Base-by-base conservation (phyloP, 441 rosid genomes). In the Pelargonium cotyledonis region DNA sequence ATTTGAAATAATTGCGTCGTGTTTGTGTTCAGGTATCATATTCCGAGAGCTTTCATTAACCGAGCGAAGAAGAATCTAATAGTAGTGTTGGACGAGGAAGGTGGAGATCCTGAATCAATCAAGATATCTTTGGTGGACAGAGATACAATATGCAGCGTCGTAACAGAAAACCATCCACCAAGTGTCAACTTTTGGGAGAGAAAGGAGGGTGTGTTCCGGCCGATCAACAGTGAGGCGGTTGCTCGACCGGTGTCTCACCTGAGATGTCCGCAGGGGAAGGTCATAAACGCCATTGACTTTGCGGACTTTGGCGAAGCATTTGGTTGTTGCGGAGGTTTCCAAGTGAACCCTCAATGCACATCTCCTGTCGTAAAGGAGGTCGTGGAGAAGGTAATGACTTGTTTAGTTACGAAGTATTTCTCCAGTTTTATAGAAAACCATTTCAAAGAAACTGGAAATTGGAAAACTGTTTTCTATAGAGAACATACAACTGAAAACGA, bases 11-110 rank as follows among this genome's bases (percentile, higher is more conserved):
- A n/a, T n/a, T n/a, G n/a, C n/a, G n/a, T n/a, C n/a, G n/a, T n/a
- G n/a, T n/a, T n/a, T n/a, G n/a, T 70, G 29, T 21, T n/a, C 77
- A 88, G 93, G 81, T 89, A 85, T 73, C 95, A 87, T 62, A 78
- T 89, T 66, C 95, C 95, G 40, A 82, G 89, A 73, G 68, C 88
- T 5, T 87, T 41, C 80, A 10, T 89, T 14, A 47, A 47, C 11
- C 83, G 83, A 81, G 78, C 85, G n/a, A 73, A 38, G 31, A 55
- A 82, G 23, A 89, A 89, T 65, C 73, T 89, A 14, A 67, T 89
- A 15, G 85, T 85, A 8, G 71, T 89, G 35, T 38, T 89, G 57
- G 90, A 87, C 19, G 95, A 89, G 73, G 88, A 85, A 35, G 75
- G 71, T 5, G 78, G 81, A 7, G 75, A 58, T 38, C 85, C 86